Evolutionary conservation across 1,139 yeast species (phyloP).

Genomic region (Entelexis paramagnoliae): DNA sequence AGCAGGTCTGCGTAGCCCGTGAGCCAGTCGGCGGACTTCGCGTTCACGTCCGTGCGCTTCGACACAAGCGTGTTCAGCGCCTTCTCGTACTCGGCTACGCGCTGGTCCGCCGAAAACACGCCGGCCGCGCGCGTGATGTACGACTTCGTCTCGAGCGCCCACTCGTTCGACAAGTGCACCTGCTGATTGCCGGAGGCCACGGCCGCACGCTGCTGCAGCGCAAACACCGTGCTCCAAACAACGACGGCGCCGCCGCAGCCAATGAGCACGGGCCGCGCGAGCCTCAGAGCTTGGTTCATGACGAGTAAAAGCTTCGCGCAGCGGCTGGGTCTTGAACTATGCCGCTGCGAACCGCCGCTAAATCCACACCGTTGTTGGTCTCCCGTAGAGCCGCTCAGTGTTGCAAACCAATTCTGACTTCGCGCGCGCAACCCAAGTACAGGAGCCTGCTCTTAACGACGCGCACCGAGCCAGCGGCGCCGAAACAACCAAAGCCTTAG

Average conservation of each 20-base stretch:
- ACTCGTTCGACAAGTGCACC: constrained; percentile 19
- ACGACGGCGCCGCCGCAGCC: constrained; percentile 21
- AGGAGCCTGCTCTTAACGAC: too few relatives aligned
- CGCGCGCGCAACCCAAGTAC: too few relatives aligned
- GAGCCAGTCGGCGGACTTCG: constrained; percentile 33
- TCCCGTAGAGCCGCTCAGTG: too few relatives aligned
- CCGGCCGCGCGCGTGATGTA: constrained; percentile 17
- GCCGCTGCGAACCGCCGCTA: too few relatives aligned
- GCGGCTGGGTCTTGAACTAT: background rate
- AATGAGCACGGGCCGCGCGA: constrained; percentile 18
- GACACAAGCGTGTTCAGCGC: constrained; percentile 26
- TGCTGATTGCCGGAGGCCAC: constrained; percentile 1
- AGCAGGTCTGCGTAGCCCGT: constrained; percentile 34
- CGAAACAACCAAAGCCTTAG: too few relatives aligned
- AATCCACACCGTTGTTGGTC: too few relatives aligned
- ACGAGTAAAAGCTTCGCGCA: background rate
- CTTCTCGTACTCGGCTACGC: constrained; percentile 24
- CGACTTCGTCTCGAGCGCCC: constrained; percentile 22
- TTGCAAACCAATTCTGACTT: too few relatives aligned
- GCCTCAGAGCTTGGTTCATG: constrained; percentile 10
- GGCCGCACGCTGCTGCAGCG: constrained; percentile 17
- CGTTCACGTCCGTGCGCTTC: constrained; percentile 14
- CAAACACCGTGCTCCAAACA: constrained; percentile 18
- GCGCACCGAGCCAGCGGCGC: too few relatives aligned
- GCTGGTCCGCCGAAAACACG: constrained; percentile 7